Evolutionary conservation across 768 basidiomycete genomes (phyloP).

Genomic region (Serendipita sp.): DNA sequence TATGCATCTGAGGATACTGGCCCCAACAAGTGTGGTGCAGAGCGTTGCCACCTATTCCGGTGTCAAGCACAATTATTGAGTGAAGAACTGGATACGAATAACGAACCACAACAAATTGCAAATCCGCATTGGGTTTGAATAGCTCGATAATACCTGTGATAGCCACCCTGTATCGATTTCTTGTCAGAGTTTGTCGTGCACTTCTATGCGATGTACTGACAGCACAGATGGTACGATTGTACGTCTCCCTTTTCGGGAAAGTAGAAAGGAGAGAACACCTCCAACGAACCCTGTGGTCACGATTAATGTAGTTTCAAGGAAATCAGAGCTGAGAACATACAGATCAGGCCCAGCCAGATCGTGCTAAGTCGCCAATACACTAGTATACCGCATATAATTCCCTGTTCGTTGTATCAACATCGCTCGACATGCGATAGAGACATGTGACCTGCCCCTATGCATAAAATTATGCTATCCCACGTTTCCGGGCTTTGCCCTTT

Average conservation of each 20-base stretch:
- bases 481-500: slow-evolving; percentile 2
- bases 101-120: background rate
- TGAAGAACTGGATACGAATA: background rate
- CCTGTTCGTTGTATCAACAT: background rate
- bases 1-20: too few relatives aligned
- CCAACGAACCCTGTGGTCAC: background rate
- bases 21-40: too few relatives aligned
- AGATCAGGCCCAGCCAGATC: background rate
- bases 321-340: background rate
- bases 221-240: background rate
- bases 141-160: background rate
- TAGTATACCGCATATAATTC: background rate
- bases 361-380: background rate
- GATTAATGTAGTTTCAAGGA: background rate
- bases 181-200: background rate
- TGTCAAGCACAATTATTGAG: too few relatives aligned
- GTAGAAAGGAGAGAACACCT: background rate
- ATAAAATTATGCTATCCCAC: slow-evolving; percentile 3
- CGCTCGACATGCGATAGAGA: background rate
- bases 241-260: background rate
- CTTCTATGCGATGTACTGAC: background rate
- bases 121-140: background rate
- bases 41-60: too few relatives aligned
- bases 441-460: background rate
- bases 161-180: background rate